A percentile compares a stretch with the other conserved stretches of the same genome.
Evolutionary conservation across 1,139 yeast genomes (phyloP).

Genomic region (Candida glucosophila): DNA sequence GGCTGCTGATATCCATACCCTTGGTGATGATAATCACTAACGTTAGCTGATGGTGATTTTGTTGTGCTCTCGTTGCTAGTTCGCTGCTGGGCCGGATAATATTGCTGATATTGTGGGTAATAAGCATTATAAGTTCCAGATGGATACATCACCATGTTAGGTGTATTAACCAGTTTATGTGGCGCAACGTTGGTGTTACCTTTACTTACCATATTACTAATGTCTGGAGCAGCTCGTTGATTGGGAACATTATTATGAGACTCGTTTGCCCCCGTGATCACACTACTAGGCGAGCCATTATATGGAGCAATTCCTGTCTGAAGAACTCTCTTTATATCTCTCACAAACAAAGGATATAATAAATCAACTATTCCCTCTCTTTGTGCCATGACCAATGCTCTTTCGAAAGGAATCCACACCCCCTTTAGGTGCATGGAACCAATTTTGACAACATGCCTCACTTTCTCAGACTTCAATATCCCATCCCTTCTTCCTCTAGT

Average conservation of each 20-base stretch:
- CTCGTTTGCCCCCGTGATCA: too few species aligned
- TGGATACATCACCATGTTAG: conserved; percentile 6
- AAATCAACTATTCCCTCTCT: conserved; percentile 80
- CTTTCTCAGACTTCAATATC: conserved; percentile 72
- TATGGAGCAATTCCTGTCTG: conserved; percentile 41
- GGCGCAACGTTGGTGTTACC: background rate
- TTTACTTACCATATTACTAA: conserved; percentile 4
- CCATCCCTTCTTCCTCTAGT: conserved; percentile 52
- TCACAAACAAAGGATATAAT: conserved; percentile 80
- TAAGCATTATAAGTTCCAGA: conserved; percentile 12
- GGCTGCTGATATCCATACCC: conserved; percentile 16
- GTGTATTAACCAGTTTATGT: conserved; percentile 2
- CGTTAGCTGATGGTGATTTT: conserved; percentile 10
- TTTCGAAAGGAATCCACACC: conserved; percentile 95
- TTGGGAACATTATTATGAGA: too few species aligned
- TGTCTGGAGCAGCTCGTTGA: too few species aligned
- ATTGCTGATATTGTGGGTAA: conserved; percentile 16
- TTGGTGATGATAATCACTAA: conserved; percentile 7
- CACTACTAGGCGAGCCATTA: conserved; percentile 8
- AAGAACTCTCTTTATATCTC: conserved; percentile 70
- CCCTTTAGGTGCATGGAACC: conserved; percentile 98
- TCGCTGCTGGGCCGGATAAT: conserved; percentile 8
- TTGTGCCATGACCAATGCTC: conserved; percentile 88
- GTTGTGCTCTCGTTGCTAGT: conserved; percentile 7
- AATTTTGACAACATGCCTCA: conserved; percentile 86